A percentile compares a stretch with the other conserved stretches of the same genome.
Conservation (phyloP, 371 early-diverging fungal genomes). For the Funneliformis caledonium region DNA sequence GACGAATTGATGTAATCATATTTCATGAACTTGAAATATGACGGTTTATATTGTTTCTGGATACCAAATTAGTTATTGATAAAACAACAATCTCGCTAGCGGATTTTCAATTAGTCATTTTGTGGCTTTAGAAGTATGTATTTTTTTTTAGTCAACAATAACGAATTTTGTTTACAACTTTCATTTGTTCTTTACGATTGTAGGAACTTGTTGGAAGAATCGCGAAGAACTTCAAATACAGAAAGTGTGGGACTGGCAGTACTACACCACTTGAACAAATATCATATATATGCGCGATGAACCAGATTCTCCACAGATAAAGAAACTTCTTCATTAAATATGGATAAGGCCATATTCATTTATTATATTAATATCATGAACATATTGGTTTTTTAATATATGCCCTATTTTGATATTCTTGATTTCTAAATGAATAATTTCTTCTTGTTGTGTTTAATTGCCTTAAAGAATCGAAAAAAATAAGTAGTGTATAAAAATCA, state of each 20-base stretch:
- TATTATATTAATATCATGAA: no score
- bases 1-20: constrained; percentile 31
- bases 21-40: constrained; percentile 35
- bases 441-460: no score
- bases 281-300: constrained; percentile 17
- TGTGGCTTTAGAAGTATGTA: constrained; percentile 32
- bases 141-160: constrained; percentile 13
- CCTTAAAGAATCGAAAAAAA: no score
- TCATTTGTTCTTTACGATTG: background rate
- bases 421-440: background rate
- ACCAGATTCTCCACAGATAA: constrained; percentile 27
- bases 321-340: no score
- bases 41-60: constrained; percentile 37
- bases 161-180: background rate
- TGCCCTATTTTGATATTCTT: no score
- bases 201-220: background rate
- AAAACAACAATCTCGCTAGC: constrained; percentile 10
- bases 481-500: no score
- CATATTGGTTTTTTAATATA: no score
- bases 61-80: constrained; percentile 31
- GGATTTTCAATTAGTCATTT: constrained; percentile 21
- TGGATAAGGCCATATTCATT: no score
- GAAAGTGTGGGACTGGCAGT: background rate
- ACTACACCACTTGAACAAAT: constrained; percentile 19
- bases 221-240: background rate